Conservation (phyloP, 2,329 filamentous ascomycete genomes). For the Fusarium xyrophilum region DNA sequence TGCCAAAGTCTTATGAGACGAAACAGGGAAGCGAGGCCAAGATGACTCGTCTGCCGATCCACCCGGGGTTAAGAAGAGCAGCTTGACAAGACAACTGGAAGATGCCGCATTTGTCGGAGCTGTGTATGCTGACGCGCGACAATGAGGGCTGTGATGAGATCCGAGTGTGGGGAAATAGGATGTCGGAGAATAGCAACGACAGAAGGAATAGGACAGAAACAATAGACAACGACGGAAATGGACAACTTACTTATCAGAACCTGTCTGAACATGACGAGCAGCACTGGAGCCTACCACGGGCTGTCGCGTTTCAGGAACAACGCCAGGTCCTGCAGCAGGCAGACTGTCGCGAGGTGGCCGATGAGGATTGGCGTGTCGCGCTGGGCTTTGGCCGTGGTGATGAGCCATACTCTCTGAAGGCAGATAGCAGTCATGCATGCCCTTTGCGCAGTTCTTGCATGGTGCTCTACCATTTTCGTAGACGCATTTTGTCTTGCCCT, state of each 20-base stretch:
- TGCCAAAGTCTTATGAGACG: conserved; percentile 27
- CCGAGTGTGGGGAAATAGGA: background rate
- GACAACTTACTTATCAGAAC: conserved; percentile 62
- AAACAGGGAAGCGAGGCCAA: conserved; percentile 25
- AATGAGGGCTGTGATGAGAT: conserved; percentile 2
- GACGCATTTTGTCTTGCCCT: conserved; percentile 69
- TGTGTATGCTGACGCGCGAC: conserved; percentile 1
- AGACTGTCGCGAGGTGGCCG: conserved; percentile 62
- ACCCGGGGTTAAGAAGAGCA: conserved; percentile 10
- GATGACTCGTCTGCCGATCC: conserved; percentile 31
- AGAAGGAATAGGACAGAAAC: background rate
- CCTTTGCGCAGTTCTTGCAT: conserved; percentile 69
- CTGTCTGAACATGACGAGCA: conserved; percentile 56
- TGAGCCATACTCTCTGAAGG: conserved; percentile 67
- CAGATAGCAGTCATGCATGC: conserved; percentile 69
- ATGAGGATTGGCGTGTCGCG: conserved; percentile 55
- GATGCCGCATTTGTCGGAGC: background rate
- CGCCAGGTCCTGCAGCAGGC: conserved; percentile 59
- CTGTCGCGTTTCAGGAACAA: conserved; percentile 54
- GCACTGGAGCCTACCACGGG: conserved; percentile 51
- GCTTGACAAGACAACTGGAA: background rate
- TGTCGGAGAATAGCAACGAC: background rate
- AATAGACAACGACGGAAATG: conserved; percentile 9
- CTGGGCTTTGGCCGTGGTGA: conserved; percentile 65
- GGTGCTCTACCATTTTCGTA: conserved; percentile 69